Evolutionary conservation across 805 yeast genomes (phyloP).

Genomic region (Candida piceae): DNA sequence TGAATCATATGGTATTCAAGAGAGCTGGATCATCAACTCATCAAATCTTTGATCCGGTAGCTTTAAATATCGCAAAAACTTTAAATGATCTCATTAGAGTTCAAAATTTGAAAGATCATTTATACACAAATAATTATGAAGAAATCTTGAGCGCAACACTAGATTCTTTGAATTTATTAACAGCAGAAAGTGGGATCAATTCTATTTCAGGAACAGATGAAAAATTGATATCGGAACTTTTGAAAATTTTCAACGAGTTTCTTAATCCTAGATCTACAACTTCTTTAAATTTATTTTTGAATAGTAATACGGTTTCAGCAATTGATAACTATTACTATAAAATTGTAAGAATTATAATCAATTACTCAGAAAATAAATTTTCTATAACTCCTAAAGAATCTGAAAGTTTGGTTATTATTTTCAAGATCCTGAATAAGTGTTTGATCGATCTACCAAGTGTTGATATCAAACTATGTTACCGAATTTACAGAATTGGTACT

Average conservation of each 20-base stretch:
- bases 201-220: slow-evolving; percentile 12
- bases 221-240: slow-evolving; percentile 16
- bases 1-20: slow-evolving; percentile 13
- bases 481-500: slow-evolving; percentile 36
- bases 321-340: slow-evolving; percentile 11
- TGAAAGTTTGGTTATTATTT: slow-evolving; percentile 23
- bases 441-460: slow-evolving; percentile 38
- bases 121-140: slow-evolving; percentile 14
- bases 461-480: slow-evolving; percentile 34
- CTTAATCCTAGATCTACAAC: slow-evolving; percentile 18
- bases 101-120: slow-evolving; percentile 24
- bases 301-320: slow-evolving; percentile 2
- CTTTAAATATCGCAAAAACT: slow-evolving; percentile 25
- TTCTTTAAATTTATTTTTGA: slow-evolving; percentile 9
- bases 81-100: slow-evolving; percentile 22
- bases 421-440: slow-evolving; percentile 43
- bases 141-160: slow-evolving; percentile 12
- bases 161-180: slow-evolving; percentile 13
- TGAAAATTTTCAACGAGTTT: slow-evolving; percentile 13
- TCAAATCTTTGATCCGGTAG: slow-evolving; percentile 25
- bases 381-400: slow-evolving; percentile 20
- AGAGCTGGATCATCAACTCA: slow-evolving; percentile 2
- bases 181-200: slow-evolving; percentile 1
- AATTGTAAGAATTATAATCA: slow-evolving; percentile 10
- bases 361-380: slow-evolving; percentile 14